Evolutionary conservation across 768 basidiomycete genomes (phyloP), one percentile per base, ranked within the genome.

Genomic region (Lactarius sp.): DNA sequence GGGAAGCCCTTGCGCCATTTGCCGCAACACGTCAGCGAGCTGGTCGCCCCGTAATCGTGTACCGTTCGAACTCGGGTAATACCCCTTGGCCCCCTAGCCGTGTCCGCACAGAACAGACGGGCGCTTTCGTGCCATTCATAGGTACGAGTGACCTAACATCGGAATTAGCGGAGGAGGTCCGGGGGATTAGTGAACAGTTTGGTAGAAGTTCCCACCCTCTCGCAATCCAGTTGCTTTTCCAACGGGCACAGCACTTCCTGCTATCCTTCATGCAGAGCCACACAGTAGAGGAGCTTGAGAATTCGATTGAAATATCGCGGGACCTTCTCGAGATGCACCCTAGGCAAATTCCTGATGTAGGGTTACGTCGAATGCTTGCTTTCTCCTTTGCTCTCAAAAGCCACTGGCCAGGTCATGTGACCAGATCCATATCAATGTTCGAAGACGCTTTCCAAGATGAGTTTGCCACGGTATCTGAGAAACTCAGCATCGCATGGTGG

Each of bases 401-500:
- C 44, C 56, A 56, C 8, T 31, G 4, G 18, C 12, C 12, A 1
- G 41, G 3, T 2, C 18, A 56, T 36, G 44, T 1, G 33, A 13
- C n/a, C 12, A 34, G n/a, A 36, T 56, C 56, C 3, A 44, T 22
- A 10, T 46, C 44, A 8, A 58, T 22, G 47, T 58, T 58, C 36
- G 46, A 49, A 58, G 36, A n/a, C 3, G 56, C 56, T 18, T 58
- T 56, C n/a, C 41, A 56, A 18, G 55, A 44, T 4, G 55, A 56
- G 10, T 56, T 39, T 22, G 55, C 55, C 16, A 44, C 41, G 8
- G 22, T 14, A 8, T 41, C 55, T 13, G 55, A 56, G 16, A 44
- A 39, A 33, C 41, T 56, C 22, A 10, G 1, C 10, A 44, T 56
- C 41, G 41, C 55, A 44, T 56, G 41, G 41, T 44, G 41, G 55